These are phyloP conservation scores for Coleophoma cylindrospora DNA, from an alignment of 2,329 filamentous ascomycete genomes.

Conservation along the genomic window DNA sequence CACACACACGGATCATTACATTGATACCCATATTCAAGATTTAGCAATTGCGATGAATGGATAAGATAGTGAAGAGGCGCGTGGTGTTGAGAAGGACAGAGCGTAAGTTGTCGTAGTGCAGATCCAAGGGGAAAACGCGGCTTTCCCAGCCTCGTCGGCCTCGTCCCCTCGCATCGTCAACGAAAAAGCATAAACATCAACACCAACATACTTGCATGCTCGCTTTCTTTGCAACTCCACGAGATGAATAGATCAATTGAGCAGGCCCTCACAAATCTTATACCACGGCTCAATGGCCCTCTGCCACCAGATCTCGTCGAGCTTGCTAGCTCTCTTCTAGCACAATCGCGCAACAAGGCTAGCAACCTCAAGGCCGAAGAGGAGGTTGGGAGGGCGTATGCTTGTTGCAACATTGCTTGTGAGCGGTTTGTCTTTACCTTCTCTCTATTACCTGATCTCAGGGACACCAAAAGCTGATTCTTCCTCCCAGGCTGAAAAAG, in stretches of 20 bases:
- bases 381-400: slow-evolving; percentile 79
- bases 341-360: slow-evolving; percentile 74
- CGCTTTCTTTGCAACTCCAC: background rate
- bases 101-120: too few relatives aligned
- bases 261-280: slow-evolving; percentile 65
- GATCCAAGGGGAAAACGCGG: background rate
- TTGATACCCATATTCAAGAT: too few relatives aligned
- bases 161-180: background rate
- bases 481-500: slow-evolving; percentile 65
- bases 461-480: slow-evolving; percentile 2
- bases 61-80: too few relatives aligned
- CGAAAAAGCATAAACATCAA: background rate
- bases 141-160: background rate
- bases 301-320: slow-evolving; percentile 67
- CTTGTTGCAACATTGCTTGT: slow-evolving; percentile 85
- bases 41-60: too few relatives aligned
- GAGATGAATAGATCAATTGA: slow-evolving; percentile 71
- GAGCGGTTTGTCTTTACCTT: slow-evolving; percentile 53
- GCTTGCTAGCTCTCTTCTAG: slow-evolving; percentile 67
- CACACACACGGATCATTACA: slow-evolving; percentile 5
- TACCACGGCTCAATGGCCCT: slow-evolving; percentile 66
- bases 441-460: slow-evolving; percentile 10
- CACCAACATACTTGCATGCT: background rate
- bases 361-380: slow-evolving; percentile 78
- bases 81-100: too few relatives aligned